Evolutionary conservation across 352 stramenopile genomes (phyloP).

Genomic region (Pythium apleroticum): DNA sequence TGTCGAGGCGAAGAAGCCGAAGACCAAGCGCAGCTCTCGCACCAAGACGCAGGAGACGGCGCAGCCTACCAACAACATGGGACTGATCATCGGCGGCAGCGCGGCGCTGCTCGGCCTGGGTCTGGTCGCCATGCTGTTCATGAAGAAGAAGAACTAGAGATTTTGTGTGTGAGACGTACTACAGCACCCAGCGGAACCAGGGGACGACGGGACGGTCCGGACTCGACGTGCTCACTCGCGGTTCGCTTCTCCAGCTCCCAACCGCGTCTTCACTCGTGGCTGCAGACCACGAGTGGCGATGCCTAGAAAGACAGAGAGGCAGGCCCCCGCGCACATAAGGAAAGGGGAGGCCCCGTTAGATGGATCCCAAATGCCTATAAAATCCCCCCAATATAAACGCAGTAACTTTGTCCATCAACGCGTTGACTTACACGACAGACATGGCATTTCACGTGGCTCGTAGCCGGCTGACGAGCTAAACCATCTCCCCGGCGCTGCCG

Average conservation of each 20-base stretch:
- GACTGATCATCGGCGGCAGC: slow-evolving; percentile 25
- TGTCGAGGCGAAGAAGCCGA: slow-evolving; percentile 41
- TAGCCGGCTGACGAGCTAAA: slow-evolving; percentile 2
- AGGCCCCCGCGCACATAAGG: too few species aligned
- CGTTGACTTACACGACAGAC: neutral
- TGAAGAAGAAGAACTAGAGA: slow-evolving; percentile 64
- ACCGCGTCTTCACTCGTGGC: slow-evolving; percentile 7
- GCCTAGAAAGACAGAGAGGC: slow-evolving; percentile 7
- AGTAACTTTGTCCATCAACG: slow-evolving; percentile 1
- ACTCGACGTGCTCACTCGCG: neutral
- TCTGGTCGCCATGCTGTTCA: slow-evolving; percentile 50
- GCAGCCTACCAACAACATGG: slow-evolving; percentile 17
- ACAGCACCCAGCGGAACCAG: neutral
- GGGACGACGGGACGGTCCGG: neutral
- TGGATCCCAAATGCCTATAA: slow-evolving; percentile 17
- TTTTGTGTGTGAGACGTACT: slow-evolving; percentile 15
- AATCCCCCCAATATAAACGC: slow-evolving; percentile 5
- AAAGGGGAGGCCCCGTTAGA: slow-evolving; percentile 8
- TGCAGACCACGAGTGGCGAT: slow-evolving; percentile 23
- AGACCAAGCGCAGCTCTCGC: slow-evolving; percentile 20
- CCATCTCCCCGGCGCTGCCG: slow-evolving; percentile 4
- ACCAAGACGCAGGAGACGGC: neutral
- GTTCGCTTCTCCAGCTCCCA: neutral
- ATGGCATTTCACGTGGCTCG: neutral
- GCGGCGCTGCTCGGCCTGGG: slow-evolving; percentile 46